Conservation (phyloP, 257 asterid genomes). For the Solanum stenotomum region DNA sequence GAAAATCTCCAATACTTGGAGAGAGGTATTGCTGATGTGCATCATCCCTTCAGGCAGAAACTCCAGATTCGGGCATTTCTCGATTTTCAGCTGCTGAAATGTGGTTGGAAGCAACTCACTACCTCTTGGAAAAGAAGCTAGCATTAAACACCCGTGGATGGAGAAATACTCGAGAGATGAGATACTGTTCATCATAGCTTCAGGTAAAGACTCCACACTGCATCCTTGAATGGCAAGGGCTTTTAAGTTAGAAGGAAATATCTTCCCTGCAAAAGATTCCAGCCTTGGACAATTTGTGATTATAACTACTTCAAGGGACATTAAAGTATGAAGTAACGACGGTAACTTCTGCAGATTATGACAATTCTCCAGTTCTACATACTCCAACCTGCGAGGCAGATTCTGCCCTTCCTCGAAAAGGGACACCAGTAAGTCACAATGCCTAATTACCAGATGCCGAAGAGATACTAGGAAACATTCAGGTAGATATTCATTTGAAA, state of each 20-base stretch:
- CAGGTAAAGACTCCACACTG: conserved; percentile 31
- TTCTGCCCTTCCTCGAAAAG: conserved; percentile 19
- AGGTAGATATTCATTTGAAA: conserved; percentile 22
- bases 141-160: conserved; percentile 34
- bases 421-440: conserved; percentile 25
- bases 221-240: conserved; percentile 43
- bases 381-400: conserved; percentile 31
- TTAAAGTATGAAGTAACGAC: conserved; percentile 16
- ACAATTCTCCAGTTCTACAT: conserved; percentile 31
- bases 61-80: conserved; percentile 32
- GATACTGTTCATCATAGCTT: conserved; percentile 21
- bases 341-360: conserved; percentile 34
- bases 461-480: conserved; percentile 28
- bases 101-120: conserved; percentile 24
- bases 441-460: conserved; percentile 25
- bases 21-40: conserved; percentile 20
- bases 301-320: conserved; percentile 27
- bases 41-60: conserved; percentile 40
- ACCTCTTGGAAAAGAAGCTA: conserved; percentile 26
- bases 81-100: conserved; percentile 34
- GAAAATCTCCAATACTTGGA: conserved; percentile 34
- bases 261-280: conserved; percentile 17
- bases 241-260: conserved; percentile 32
- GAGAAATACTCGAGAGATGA: conserved; percentile 24
- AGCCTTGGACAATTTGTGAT: conserved; percentile 39